Evolutionary conservation across 2,329 filamentous ascomycete genomes (phyloP).

Genomic region (Aspergillus sp.): DNA sequence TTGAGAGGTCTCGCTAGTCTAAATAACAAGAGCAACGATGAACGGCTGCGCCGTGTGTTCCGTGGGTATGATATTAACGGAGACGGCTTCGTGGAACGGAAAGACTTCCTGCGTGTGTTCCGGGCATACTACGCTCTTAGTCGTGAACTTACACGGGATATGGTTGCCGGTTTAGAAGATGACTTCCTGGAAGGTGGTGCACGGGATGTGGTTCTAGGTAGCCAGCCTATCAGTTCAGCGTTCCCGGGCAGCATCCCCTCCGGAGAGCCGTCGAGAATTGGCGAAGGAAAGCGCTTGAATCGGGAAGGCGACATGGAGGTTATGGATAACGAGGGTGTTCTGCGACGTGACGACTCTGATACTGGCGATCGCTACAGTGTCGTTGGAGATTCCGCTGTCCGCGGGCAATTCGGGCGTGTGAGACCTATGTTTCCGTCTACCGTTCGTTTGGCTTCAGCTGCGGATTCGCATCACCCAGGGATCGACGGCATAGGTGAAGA

Average conservation of each 20-base stretch:
- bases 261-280: slow-evolving; percentile 53
- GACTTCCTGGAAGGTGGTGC: slow-evolving; percentile 69
- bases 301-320: slow-evolving; percentile 60
- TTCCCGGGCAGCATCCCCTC: slow-evolving; percentile 63
- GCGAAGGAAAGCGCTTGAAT: slow-evolving; percentile 61
- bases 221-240: slow-evolving; percentile 72
- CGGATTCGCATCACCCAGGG: slow-evolving; percentile 6
- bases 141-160: slow-evolving; percentile 81
- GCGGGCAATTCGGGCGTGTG: slow-evolving; percentile 28
- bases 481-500: slow-evolving; percentile 8
- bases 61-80: slow-evolving; percentile 84
- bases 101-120: slow-evolving; percentile 87
- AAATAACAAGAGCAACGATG: slow-evolving; percentile 52
- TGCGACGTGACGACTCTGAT: slow-evolving; percentile 56
- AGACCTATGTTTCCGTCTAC: slow-evolving; percentile 27
- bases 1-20: slow-evolving; percentile 68
- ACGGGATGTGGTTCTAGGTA: slow-evolving; percentile 66
- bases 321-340: slow-evolving; percentile 52
- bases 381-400: slow-evolving; percentile 44
- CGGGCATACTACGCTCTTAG: slow-evolving; percentile 86
- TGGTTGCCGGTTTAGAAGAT: slow-evolving; percentile 69
- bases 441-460: slow-evolving; percentile 16
- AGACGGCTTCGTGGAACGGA: slow-evolving; percentile 77
- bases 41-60: slow-evolving; percentile 68
- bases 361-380: slow-evolving; percentile 56